Percentiles rank a stretch among this genome's conserved stretches.
phyloP scores from a whole-genome alignment of 2,329 filamentous ascomycete genomes.

The Achaetomium macrosporum region DNA sequence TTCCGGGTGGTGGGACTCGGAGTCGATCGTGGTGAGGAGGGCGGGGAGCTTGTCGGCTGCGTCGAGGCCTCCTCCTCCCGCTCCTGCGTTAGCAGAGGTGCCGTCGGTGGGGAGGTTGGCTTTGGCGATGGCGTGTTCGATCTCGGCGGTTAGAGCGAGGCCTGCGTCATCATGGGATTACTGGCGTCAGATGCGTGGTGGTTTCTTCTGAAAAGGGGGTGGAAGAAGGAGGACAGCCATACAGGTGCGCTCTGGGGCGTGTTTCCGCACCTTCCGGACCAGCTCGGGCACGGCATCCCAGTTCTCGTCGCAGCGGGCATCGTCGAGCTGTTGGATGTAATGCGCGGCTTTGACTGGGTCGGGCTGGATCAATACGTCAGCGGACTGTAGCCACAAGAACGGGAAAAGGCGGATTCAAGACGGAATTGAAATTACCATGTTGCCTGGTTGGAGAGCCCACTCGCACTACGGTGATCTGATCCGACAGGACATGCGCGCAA shows the following conservation, averaged over 20 bases:
- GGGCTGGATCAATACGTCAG: conserved; percentile 20
- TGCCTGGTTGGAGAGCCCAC: conserved; percentile 21
- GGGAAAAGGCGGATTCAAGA: not conserved
- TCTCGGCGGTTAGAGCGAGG: conserved; percentile 63
- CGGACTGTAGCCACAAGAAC: not conserved
- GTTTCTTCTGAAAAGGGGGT: not conserved
- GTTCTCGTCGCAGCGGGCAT: conserved; percentile 78
- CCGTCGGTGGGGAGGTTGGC: conserved; percentile 40
- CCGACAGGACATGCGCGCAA: conserved; percentile 21
- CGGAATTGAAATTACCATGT: conserved; percentile 19
- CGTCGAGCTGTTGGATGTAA: conserved; percentile 78
- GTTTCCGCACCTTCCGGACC: conserved; percentile 88
- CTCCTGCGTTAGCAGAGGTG: conserved; percentile 28
- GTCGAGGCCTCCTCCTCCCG: conserved; percentile 40
- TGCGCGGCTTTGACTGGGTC: conserved; percentile 67
- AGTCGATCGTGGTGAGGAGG: conserved; percentile 52
- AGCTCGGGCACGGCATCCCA: conserved; percentile 86
- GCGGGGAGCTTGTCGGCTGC: conserved; percentile 42
- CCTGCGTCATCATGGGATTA: conserved; percentile 40
- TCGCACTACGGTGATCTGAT: conserved; percentile 26
- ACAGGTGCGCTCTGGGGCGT: conserved; percentile 83
- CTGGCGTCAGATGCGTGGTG: not conserved
- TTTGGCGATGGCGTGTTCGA: conserved; percentile 59
- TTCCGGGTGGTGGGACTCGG: conserved; percentile 47
- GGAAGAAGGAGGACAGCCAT: conserved; percentile 33